These are phyloP conservation scores for Solanum bukasovii DNA, from an alignment of 257 asterid genomes.

Conservation along the genomic window DNA sequence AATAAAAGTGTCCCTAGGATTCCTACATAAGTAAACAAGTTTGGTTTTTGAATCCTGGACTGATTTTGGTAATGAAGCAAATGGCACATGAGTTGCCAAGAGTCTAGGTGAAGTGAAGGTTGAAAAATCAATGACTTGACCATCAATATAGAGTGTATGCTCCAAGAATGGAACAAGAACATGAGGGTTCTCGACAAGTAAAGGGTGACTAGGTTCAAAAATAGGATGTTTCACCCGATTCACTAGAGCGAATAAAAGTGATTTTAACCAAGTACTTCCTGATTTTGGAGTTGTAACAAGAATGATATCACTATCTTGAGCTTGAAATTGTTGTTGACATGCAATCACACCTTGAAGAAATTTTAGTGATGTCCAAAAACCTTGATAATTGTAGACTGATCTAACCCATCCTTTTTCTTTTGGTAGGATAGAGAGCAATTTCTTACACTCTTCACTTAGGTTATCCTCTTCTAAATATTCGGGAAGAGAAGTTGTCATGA, in stretches of 20 bases:
- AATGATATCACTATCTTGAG: background rate
- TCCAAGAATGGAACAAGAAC: background rate
- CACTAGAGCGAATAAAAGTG: background rate
- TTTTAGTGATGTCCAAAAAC: background rate
- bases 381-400: background rate
- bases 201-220: background rate
- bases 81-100: background rate
- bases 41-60: background rate
- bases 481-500: background rate
- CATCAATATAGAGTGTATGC: background rate
- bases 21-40: background rate
- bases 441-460: background rate
- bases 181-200: background rate
- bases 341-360: background rate
- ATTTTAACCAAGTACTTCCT: background rate
- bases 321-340: background rate
- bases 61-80: background rate
- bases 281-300: background rate
- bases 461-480: background rate
- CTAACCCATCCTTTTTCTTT: background rate
- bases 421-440: background rate
- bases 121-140: background rate
- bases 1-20: background rate
- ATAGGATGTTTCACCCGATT: background rate
- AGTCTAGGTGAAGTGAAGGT: background rate